phyloP scores from a whole-genome alignment of 371 early-diverging fungal species.

The Mortierella sp. region DNA sequence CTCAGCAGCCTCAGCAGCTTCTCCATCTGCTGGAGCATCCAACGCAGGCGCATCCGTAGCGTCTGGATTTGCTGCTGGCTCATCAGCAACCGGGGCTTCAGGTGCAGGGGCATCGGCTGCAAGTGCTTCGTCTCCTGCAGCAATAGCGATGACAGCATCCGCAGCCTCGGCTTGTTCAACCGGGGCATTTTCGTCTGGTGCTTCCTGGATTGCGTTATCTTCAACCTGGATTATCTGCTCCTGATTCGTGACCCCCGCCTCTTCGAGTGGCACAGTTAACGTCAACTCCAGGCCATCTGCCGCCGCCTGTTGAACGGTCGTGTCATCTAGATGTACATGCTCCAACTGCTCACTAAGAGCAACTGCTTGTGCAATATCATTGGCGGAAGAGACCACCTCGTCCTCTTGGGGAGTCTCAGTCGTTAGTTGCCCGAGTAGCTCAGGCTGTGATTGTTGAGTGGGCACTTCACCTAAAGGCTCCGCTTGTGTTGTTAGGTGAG shows the following conservation, averaged over 20 bases:
- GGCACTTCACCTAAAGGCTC: neutral
- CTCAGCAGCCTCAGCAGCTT: neutral
- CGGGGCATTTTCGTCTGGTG: no score
- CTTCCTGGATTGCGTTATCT: neutral
- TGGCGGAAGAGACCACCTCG: neutral
- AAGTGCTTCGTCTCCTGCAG: neutral
- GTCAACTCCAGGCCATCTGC: neutral
- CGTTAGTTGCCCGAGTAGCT: neutral
- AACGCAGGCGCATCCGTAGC: neutral
- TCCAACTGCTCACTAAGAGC: neutral
- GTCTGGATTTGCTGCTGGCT: neutral
- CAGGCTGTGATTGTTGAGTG: neutral
- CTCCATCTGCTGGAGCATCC: neutral
- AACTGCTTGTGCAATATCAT: neutral
- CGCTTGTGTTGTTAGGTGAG: neutral
- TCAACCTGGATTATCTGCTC: neutral
- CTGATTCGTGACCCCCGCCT: neutral
- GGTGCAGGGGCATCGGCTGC: neutral
- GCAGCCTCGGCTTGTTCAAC: neutral
- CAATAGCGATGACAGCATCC: neutral
- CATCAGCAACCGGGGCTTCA: neutral
- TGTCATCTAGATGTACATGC: neutral
- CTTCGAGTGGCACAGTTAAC: neutral
- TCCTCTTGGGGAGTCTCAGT: neutral
- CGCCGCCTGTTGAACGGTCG: neutral